Evolutionary conservation across 495 filamentous ascomycete genomes (phyloP).

Genomic region (Podospora pseudocomata): DNA sequence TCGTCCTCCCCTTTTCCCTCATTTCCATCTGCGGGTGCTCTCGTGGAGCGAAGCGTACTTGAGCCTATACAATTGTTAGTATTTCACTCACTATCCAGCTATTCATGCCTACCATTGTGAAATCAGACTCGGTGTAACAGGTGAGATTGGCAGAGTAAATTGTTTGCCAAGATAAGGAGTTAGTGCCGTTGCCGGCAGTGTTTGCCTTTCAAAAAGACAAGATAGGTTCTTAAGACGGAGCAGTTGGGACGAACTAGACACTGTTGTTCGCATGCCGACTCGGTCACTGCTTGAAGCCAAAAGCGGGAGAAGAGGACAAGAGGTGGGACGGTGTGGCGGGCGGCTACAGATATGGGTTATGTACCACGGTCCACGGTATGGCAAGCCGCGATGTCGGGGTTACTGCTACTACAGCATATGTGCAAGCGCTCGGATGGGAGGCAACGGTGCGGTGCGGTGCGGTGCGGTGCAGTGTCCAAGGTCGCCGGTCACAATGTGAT

Average conservation of each 20-base stretch:
- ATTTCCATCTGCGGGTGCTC: constrained; percentile 37
- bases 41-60: constrained; percentile 22
- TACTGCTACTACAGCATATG: constrained; percentile 6
- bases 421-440: constrained; percentile 28
- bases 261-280: constrained; percentile 21
- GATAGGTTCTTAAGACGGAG: constrained; percentile 15
- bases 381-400: constrained; percentile 22
- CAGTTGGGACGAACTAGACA: neutral
- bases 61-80: constrained; percentile 26
- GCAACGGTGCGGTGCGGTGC: constrained; percentile 16
- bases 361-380: constrained; percentile 32
- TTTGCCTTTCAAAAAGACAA: constrained; percentile 11
- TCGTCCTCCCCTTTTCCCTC: constrained; percentile 44
- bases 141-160: constrained; percentile 5
- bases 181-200: constrained; percentile 40
- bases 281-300: constrained; percentile 24
- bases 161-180: constrained; percentile 14
- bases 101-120: constrained; percentile 26
- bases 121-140: constrained; percentile 16
- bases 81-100: neutral
- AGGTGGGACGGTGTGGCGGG: constrained; percentile 35
- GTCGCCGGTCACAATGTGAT: constrained; percentile 24
- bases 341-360: constrained; percentile 40
- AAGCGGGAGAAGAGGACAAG: constrained; percentile 36
- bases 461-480: neutral